Evolutionary conservation across 345 rosid genomes (phyloP).

Genomic region (Mangifera indica): DNA sequence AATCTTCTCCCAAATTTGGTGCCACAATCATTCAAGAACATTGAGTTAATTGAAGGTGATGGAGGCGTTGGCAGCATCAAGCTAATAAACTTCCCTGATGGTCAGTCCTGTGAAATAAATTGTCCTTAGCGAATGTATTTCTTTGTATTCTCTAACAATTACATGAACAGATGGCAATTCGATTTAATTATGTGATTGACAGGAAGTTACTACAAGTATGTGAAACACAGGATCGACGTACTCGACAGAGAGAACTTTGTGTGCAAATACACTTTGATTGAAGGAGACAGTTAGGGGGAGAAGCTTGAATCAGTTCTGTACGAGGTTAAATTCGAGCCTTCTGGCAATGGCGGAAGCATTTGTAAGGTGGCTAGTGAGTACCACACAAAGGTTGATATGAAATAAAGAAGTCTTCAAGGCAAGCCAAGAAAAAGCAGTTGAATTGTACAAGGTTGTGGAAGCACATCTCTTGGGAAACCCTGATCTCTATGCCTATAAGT

Average conservation of each 20-base stretch:
- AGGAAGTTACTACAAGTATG: too few species aligned
- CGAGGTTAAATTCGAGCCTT: neutral
- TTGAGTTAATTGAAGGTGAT: slow-evolving; percentile 26
- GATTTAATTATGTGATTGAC: too few species aligned
- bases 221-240: too few species aligned
- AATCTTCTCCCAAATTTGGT: slow-evolving; percentile 24
- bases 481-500: too few species aligned
- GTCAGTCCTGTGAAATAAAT: too few species aligned
- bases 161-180: too few species aligned
- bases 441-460: too few species aligned
- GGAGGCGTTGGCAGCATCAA: slow-evolving; percentile 43
- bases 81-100: too few species aligned
- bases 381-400: neutral
- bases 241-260: too few species aligned
- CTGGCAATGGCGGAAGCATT: neutral
- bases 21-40: slow-evolving; percentile 29
- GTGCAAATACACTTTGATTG: neutral
- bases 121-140: too few species aligned
- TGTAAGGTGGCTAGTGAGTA: neutral
- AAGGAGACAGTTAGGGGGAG: neutral
- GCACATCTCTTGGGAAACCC: too few species aligned
- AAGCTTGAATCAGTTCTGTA: neutral
- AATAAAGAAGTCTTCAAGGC: neutral
- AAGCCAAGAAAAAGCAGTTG: neutral
- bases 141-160: too few species aligned